Evolutionary conservation across 139 green algal genomes (phyloP).

Genomic region (Chlamydomonas eustigma): DNA sequence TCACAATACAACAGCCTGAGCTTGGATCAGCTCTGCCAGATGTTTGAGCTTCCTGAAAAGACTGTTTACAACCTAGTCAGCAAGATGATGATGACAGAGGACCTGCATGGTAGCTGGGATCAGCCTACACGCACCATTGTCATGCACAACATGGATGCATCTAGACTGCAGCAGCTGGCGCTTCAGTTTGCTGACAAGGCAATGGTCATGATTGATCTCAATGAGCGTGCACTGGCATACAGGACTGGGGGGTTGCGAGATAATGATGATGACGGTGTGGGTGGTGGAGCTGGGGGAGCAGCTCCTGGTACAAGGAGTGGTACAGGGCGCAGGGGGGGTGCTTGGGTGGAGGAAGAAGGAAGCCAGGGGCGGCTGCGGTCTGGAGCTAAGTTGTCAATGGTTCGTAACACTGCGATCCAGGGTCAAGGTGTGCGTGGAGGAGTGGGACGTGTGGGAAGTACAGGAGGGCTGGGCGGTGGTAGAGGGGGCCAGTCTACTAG

Average conservation of each 20-base stretch:
- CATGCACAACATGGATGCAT: slow-evolving; percentile 80
- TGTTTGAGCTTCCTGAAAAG: slow-evolving; percentile 86
- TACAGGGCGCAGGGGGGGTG: slow-evolving; percentile 23
- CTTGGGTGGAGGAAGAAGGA: slow-evolving; percentile 26
- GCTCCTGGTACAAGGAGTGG: slow-evolving; percentile 18
- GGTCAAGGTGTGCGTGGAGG: neutral
- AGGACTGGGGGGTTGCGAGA: slow-evolving; percentile 68
- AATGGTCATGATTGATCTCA: slow-evolving; percentile 86
- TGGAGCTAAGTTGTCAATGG: neutral
- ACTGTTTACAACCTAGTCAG: slow-evolving; percentile 70
- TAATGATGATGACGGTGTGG: slow-evolving; percentile 58
- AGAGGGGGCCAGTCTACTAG: neutral
- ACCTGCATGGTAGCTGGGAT: slow-evolving; percentile 88
- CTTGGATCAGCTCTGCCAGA: slow-evolving; percentile 77
- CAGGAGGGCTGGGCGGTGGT: slow-evolving; percentile 1
- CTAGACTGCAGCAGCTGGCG: slow-evolving; percentile 72
- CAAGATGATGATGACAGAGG: slow-evolving; percentile 89
- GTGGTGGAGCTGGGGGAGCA: slow-evolving; percentile 19
- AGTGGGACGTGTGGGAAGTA: neutral
- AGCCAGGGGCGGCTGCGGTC: slow-evolving; percentile 12
- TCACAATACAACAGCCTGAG: slow-evolving; percentile 82
- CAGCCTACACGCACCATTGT: slow-evolving; percentile 90
- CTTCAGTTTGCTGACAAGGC: slow-evolving; percentile 76
- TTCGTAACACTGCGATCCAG: neutral
- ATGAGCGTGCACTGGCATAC: slow-evolving; percentile 86